Conservation (phyloP, 768 basidiomycete genomes). For the Russula sp. region DNA sequence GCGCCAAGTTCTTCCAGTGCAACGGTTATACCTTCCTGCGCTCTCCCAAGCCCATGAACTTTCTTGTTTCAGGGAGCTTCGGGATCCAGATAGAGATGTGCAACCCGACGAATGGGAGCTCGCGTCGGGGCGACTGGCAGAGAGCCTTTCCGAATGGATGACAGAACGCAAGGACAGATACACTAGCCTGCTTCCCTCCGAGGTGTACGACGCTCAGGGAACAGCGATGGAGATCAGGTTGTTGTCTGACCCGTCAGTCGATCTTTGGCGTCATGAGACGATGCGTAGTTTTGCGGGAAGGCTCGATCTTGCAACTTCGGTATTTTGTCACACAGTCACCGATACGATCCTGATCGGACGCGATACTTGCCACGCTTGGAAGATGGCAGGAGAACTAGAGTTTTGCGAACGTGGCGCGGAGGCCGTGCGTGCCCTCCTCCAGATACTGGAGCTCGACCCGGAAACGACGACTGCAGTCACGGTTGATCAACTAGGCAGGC, state of each 20-base stretch:
- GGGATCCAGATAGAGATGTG: not conserved
- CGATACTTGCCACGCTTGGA: slow-evolving; percentile 18
- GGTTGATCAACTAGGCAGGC: slow-evolving; percentile 1
- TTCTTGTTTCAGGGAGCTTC: slow-evolving; percentile 16
- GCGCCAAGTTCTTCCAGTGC: slow-evolving; percentile 11
- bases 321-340: not conserved
- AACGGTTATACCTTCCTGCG: slow-evolving; percentile 14
- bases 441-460: not conserved
- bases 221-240: slow-evolving; percentile 1
- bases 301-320: slow-evolving; percentile 14
- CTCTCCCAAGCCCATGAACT: slow-evolving; percentile 2
- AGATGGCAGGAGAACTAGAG: not conserved
- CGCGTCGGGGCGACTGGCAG: not conserved
- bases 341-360: slow-evolving; percentile 10
- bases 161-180: not conserved
- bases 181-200: not conserved
- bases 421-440: slow-evolving; percentile 3
- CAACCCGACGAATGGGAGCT: slow-evolving; percentile 2
- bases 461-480: not conserved
- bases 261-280: not conserved
- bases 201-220: not conserved
- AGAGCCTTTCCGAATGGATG: slow-evolving; percentile 17
- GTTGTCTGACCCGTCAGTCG: slow-evolving; percentile 7
- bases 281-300: slow-evolving; percentile 7
- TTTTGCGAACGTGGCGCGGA: slow-evolving; percentile 4